Base-by-base conservation (phyloP, 805 yeast genomes). In the Cyberlindnera subsufficiens region DNA sequence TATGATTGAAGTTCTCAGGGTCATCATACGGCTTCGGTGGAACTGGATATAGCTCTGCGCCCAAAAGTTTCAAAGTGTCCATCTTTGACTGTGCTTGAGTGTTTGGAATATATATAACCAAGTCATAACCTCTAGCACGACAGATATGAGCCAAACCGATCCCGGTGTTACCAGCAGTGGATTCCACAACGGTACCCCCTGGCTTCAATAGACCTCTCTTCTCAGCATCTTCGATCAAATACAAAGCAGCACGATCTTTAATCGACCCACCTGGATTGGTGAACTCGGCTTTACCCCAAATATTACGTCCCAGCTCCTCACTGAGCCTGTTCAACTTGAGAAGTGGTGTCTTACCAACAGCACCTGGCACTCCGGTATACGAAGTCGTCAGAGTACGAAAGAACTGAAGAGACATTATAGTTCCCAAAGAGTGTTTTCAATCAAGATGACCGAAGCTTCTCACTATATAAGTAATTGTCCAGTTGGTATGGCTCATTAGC, bases 141-240 rank as follows among this genome's bases (percentile, higher is more conserved):
- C 95, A 86, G 36, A 82, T 78, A 51, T 78, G 82, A 6, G 96
- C 96, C 43, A 88, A 67, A 1, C 96, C 96, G 52, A 88, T 88
- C 15, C 96, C 96, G n/a, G 96, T 88, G 66, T 88, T 88, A 29
- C 96, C 96, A 3, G 96, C 96, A 11, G 96, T 87, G 7, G 96
- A 96, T 64, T 88, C 96, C 15, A 88, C 90, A 27, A 88, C 77
- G 2, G 96, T 88, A 30, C 93, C 96, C 8, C 95, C 93, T 4
- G 88, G 77, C 44, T 66, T 60, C 43, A 88, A 68, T 42, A 73
- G 64, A 2, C 88, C 88, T 46, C 69, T 69, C 30, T 62, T 59
- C 59, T 88, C 96, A 22, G 96, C 96, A 51, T 87, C 89, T 52
- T 82, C 72, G 40, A 88, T 69, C 50, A 88, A 71, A 56, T 68